Evolutionary conservation across 2,329 filamentous ascomycete species (phyloP).

Genomic region (Alternaria gaisen): DNA sequence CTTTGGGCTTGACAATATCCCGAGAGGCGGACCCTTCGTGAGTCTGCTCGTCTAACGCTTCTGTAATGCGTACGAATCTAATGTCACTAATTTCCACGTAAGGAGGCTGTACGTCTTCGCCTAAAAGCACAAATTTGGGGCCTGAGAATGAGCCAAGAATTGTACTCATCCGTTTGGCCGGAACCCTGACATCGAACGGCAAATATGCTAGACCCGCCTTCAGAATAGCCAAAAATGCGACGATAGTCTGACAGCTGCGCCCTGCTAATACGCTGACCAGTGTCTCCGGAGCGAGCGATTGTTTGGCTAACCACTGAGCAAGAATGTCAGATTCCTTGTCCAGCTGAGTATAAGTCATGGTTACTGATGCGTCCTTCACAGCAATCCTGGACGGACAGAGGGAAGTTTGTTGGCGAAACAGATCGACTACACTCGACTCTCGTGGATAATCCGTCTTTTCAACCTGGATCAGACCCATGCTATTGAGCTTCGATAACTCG

Average conservation of each 20-base stretch:
- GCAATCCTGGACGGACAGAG: slow-evolving; percentile 5
- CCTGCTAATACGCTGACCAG: slow-evolving; percentile 30
- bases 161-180: background rate
- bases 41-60: too few species aligned
- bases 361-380: slow-evolving; percentile 13
- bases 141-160: too few species aligned
- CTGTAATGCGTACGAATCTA: too few species aligned
- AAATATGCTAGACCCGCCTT: slow-evolving; percentile 55
- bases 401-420: slow-evolving; percentile 12
- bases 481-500: too few species aligned
- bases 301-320: slow-evolving; percentile 5
- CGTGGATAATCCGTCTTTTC: too few species aligned
- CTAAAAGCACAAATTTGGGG: too few species aligned
- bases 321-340: slow-evolving; percentile 10
- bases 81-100: too few species aligned
- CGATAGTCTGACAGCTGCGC: slow-evolving; percentile 24
- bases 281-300: slow-evolving; percentile 8
- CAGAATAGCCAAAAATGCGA: slow-evolving; percentile 53
- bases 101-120: too few species aligned
- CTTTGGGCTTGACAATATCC: background rate
- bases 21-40: background rate
- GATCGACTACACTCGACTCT: slow-evolving; percentile 9
- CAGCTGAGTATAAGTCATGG: slow-evolving; percentile 21
- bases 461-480: too few species aligned
- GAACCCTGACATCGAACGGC: slow-evolving; percentile 24